Evolutionary conservation across 225 moss, liverwort and hornwort genomes (phyloP).

Genomic region (Sphagnum tenellum): DNA sequence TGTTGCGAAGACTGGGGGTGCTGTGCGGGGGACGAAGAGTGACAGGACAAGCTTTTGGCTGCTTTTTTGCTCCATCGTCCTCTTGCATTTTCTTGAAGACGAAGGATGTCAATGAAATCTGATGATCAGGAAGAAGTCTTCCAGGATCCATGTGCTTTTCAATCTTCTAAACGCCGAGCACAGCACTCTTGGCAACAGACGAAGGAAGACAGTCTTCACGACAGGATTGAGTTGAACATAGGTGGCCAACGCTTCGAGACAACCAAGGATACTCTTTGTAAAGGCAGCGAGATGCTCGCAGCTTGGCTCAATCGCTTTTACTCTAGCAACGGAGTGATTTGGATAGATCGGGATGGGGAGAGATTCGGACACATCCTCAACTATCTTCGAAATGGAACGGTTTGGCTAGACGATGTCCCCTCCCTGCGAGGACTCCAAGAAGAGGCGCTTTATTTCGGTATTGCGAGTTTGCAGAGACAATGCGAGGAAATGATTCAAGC

Average conservation of each 20-base stretch:
- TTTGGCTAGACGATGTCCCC: constrained; percentile 27
- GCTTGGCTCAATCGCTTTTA: constrained; percentile 35
- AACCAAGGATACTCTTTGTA: constrained; percentile 30
- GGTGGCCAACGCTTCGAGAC: constrained; percentile 45
- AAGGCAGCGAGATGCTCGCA: constrained; percentile 35
- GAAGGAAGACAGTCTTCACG: constrained; percentile 13
- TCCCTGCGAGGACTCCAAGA: constrained; percentile 38
- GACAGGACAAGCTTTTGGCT: too few species aligned
- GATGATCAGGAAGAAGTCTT: constrained; percentile 3
- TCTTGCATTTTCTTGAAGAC: too few species aligned
- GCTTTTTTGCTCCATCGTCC: too few species aligned
- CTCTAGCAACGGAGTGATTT: constrained; percentile 18
- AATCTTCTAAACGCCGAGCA: constrained; percentile 24
- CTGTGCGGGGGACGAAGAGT: too few species aligned
- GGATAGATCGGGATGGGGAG: constrained; percentile 47
- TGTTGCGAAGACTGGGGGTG: too few species aligned
- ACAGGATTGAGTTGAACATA: constrained; percentile 32
- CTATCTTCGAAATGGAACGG: constrained; percentile 41
- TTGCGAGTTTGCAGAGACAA: constrained; percentile 29
- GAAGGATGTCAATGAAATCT: constrained; percentile 11
- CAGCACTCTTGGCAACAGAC: constrained; percentile 15
- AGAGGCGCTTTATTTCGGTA: constrained; percentile 47
- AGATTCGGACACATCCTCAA: constrained; percentile 48
- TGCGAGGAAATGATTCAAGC: constrained; percentile 43
- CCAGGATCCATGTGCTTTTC: constrained; percentile 12